Evolutionary conservation across 179 eudicot genomes (phyloP).

Genomic region (Corrigiola litoralis): DNA sequence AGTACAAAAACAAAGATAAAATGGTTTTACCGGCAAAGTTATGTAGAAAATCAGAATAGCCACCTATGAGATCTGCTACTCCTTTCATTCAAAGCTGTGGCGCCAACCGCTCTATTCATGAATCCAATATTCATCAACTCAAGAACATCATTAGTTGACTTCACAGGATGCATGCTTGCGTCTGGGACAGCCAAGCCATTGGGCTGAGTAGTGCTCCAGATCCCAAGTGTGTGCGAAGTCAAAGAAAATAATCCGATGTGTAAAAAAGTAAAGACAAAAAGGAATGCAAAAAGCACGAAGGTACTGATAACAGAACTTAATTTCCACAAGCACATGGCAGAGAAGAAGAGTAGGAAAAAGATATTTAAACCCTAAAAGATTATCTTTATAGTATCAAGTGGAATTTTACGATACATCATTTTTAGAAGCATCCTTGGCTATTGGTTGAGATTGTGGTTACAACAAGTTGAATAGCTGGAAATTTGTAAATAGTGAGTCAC

Average conservation of each 20-base stretch:
- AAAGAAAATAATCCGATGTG: conserved; percentile 36
- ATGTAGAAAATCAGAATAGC: background rate
- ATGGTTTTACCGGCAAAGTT: background rate
- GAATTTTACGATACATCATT: background rate
- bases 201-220: conserved; percentile 80
- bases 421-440: background rate
- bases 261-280: background rate
- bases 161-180: conserved; percentile 91
- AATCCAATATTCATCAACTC: conserved; percentile 86
- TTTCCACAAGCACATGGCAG: background rate
- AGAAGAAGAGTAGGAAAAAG: background rate
- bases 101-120: conserved; percentile 94
- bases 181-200: conserved; percentile 96
- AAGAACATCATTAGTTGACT: conserved; percentile 78
- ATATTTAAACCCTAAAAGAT: background rate
- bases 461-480: background rate
- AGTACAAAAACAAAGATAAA: background rate
- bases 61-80: conserved; percentile 99
- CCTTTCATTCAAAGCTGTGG: conserved; percentile 94
- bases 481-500: background rate
- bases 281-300: background rate
- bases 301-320: background rate
- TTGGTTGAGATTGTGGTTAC: background rate
- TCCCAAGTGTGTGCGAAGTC: conserved; percentile 93
- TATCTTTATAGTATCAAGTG: background rate